phyloP scores from a whole-genome alignment of 164 flowering plant genomes.

The Stephania yunnanensis region DNA sequence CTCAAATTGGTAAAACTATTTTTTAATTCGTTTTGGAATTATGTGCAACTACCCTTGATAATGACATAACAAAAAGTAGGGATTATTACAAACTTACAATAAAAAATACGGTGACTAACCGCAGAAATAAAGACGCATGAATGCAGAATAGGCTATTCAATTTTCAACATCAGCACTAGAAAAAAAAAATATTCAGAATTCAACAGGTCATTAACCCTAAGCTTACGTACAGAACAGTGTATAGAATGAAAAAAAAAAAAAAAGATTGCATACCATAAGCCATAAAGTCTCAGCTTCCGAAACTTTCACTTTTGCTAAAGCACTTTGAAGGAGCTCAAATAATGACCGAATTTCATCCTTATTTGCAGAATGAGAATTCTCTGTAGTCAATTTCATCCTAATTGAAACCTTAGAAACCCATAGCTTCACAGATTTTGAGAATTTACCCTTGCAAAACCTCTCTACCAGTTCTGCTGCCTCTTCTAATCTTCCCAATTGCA shows the following conservation, averaged over 20 bases:
- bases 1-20: too few relatives aligned
- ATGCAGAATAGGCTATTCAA: too few relatives aligned
- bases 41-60: too few relatives aligned
- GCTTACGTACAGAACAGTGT: neutral
- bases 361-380: constrained; percentile 30
- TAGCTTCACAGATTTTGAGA: constrained; percentile 38
- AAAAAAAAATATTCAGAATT: too few relatives aligned
- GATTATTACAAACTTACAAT: too few relatives aligned
- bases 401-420: constrained; percentile 59
- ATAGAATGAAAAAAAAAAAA: neutral
- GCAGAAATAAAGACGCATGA: too few relatives aligned
- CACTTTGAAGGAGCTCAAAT: constrained; percentile 41
- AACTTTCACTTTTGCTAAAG: constrained; percentile 42
- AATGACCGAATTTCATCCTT: constrained; percentile 44
- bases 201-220: too few relatives aligned
- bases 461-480: constrained; percentile 63
- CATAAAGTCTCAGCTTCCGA: constrained; percentile 73
- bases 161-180: too few relatives aligned
- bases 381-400: constrained; percentile 42
- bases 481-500: constrained; percentile 51
- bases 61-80: too few relatives aligned
- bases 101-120: too few relatives aligned
- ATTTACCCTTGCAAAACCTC: constrained; percentile 50
- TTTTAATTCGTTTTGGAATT: too few relatives aligned
- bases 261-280: constrained; percentile 58